Base-by-base conservation (phyloP, 148 eudicot genomes). In the Rhododendron ferrugineum region DNA sequence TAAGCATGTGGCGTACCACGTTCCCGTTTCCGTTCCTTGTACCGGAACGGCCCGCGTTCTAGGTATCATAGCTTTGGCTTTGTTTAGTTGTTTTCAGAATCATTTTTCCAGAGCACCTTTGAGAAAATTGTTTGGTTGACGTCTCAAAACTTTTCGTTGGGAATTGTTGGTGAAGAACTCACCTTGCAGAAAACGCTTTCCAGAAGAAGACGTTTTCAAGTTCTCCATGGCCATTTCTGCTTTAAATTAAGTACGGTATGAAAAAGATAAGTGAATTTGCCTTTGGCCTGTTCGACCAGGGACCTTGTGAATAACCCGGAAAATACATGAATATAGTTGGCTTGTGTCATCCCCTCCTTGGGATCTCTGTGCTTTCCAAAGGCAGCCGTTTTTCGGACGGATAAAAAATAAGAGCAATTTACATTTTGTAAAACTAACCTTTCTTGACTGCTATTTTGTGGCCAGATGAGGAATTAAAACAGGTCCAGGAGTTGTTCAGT, bases 391-490 rank as follows among this genome's bases (percentile, higher is more conserved):
- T 28, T 68, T 40, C 30, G 4, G 0, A 3, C 14, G 18, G 16
- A 60, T 3, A 68, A 62, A 62, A 62, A 62, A 23, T 9, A 62
- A 62, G 16, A 32, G 23, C 23, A 73, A 34, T 76, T 44, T 26
- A 5, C 13, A 78, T 84, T 28, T 83, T 47, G 3, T 37, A 32
- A 34, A 70, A 14, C 56, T 85, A 11, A 79, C 49, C 47, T 56
- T 40, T 70, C 42, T 42, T 49, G 42, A 14, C 30, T 72, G 52
- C 50, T 6, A 37, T 49, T 76, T 30, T 54, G 46, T 60, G 66
- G 42, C 77, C 92, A 96, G 99, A 97, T 79, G 93, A 91, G 91
- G 99, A 97, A 80, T 86, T 97, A 76, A 94, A 92, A 90, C 94
- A 93, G 88, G 99, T 97, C 34, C 98, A 95, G 91, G 98, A 93